These are phyloP conservation scores for Dryas octopetala DNA, from an alignment of 306 rosid species.

Conservation along the genomic window DNA sequence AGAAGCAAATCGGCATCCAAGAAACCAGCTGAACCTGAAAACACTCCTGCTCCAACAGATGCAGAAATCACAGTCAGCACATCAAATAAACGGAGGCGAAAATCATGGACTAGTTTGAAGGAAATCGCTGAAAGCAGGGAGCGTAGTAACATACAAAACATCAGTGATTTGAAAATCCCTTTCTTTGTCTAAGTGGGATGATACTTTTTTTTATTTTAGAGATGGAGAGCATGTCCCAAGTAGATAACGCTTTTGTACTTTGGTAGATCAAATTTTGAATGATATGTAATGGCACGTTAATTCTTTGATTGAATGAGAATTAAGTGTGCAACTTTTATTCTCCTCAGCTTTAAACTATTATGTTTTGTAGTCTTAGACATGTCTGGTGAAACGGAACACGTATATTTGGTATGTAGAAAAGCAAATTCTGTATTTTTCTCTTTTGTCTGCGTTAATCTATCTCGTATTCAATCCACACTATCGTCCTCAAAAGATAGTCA, in stretches of 20 bases:
- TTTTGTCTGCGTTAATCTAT: too few species aligned
- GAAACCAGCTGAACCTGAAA: slow-evolving; percentile 35
- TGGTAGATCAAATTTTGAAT: neutral
- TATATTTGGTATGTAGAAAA: too few species aligned
- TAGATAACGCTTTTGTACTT: neutral
- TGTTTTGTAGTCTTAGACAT: too few species aligned
- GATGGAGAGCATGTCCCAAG: neutral
- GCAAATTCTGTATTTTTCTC: too few species aligned
- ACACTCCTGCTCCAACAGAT: slow-evolving; percentile 20
- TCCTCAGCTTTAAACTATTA: too few species aligned
- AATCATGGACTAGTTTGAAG: slow-evolving; percentile 79
- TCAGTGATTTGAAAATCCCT: slow-evolving; percentile 42
- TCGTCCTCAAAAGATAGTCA: too few species aligned
- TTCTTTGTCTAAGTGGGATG: slow-evolving; percentile 30
- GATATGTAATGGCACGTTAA: neutral
- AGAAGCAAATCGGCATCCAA: slow-evolving; percentile 38
- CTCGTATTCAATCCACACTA: too few species aligned
- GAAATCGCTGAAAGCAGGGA: slow-evolving; percentile 50
- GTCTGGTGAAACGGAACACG: too few species aligned
- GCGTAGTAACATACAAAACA: slow-evolving; percentile 17
- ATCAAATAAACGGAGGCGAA: slow-evolving; percentile 52
- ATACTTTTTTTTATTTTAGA: neutral
- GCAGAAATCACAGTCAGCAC: slow-evolving; percentile 36
- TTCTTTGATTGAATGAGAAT: neutral
- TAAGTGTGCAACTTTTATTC: neutral